Conservation (phyloP, 192 early-diverging fungal species). For the Borealophlyctis nickersoniae region DNA sequence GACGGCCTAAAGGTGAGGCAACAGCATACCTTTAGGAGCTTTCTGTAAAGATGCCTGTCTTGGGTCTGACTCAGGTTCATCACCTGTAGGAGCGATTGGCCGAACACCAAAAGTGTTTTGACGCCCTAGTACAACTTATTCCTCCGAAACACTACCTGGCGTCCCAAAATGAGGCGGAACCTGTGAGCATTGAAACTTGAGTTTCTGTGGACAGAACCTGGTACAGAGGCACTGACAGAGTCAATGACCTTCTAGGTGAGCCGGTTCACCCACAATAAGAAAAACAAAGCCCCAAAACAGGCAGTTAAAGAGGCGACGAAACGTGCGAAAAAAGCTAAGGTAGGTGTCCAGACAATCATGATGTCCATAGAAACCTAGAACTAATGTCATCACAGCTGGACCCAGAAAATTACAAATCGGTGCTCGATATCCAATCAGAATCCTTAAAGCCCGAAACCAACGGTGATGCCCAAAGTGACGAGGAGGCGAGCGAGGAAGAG, state of each 20-base stretch:
- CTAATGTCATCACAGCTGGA: conserved; percentile 66
- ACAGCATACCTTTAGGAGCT: background rate
- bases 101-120: conserved; percentile 64
- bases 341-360: too few species aligned
- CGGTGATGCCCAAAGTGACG: conserved; percentile 33
- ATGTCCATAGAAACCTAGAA: too few species aligned
- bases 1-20: background rate
- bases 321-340: conserved; percentile 81
- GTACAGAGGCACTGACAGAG: too few species aligned
- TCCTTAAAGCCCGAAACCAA: conserved; percentile 39
- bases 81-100: conserved; percentile 58
- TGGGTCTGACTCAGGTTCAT: background rate
- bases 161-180: conserved; percentile 54
- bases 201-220: too few species aligned
- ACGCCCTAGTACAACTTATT: conserved; percentile 75
- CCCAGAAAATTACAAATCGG: conserved; percentile 73
- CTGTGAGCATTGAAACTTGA: conserved; percentile 1
- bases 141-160: conserved; percentile 81
- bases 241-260: background rate
- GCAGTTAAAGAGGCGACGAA: conserved; percentile 75
- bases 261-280: conserved; percentile 68
- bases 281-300: conserved; percentile 74
- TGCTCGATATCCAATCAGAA: conserved; percentile 65
- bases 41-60: background rate
- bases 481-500: conserved; percentile 22